Percentiles rank a stretch among this genome's conserved stretches.
These are phyloP conservation scores for Isabelozyma pseudorhagii DNA, from an alignment of 805 yeast species.

Conservation along the genomic window DNA sequence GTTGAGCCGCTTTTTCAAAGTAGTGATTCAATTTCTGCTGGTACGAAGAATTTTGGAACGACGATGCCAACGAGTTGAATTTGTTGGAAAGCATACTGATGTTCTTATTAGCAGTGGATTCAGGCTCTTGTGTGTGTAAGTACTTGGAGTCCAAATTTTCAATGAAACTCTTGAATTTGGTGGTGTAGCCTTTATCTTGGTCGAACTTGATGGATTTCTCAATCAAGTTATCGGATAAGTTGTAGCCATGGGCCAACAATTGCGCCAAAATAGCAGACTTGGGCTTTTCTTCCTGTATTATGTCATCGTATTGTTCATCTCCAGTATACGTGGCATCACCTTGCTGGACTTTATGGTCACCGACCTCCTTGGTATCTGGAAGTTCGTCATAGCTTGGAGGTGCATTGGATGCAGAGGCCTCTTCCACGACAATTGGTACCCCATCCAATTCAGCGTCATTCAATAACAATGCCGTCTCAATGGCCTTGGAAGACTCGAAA, in stretches of 20 bases:
- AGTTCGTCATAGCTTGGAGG: conserved; percentile 11
- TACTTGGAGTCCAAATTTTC: conserved; percentile 55
- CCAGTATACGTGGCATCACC: conserved; percentile 18
- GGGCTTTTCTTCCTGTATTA: conserved; percentile 75
- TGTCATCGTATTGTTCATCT: conserved; percentile 42
- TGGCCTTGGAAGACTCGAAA: conserved; percentile 59
- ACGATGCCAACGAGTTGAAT: conserved; percentile 35
- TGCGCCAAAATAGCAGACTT: conserved; percentile 74
- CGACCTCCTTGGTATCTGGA: conserved; percentile 6
- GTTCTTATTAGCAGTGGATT: conserved; percentile 33
- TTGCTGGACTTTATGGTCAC: conserved; percentile 20
- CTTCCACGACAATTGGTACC: conserved; percentile 46
- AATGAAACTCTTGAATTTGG: conserved; percentile 56
- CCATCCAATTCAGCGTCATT: conserved; percentile 75
- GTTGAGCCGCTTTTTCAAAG: conserved; percentile 43
- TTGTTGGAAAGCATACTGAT: conserved; percentile 38
- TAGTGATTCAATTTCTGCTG: conserved; percentile 39
- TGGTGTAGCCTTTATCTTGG: conserved; percentile 57
- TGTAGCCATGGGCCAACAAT: conserved; percentile 70
- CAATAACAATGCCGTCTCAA: conserved; percentile 65
- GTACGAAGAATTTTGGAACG: conserved; percentile 28
- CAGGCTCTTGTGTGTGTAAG: conserved; percentile 53
- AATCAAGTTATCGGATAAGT: conserved; percentile 58
- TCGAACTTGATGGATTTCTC: conserved; percentile 63
- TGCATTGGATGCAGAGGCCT: conserved; percentile 13